Conservation (phyloP, 257 asterid species). For the Thymus mandschuricus region DNA sequence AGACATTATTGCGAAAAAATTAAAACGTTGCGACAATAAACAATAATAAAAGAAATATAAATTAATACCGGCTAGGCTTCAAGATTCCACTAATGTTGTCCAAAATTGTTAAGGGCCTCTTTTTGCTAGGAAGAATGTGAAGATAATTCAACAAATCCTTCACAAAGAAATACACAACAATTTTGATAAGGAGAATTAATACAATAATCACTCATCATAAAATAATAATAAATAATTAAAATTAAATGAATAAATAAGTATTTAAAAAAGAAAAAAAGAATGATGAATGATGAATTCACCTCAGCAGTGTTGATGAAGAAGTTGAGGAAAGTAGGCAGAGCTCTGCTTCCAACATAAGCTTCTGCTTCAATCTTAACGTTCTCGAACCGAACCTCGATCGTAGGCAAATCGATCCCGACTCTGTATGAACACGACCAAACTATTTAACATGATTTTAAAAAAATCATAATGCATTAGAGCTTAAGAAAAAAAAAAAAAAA, state of each 20-base stretch:
- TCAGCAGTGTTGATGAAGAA: constrained; percentile 54
- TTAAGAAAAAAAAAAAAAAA: not conserved
- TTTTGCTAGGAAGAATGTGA: constrained; percentile 49
- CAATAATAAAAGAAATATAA: not conserved
- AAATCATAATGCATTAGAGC: no score
- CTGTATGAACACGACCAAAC: constrained; percentile 20
- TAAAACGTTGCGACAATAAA: no score
- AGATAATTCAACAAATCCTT: constrained; percentile 55
- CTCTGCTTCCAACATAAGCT: constrained; percentile 47
- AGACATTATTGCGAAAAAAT: no score
- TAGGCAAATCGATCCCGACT: constrained; percentile 51
- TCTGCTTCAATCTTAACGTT: constrained; percentile 42
- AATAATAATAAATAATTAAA: no score
- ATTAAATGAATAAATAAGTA: no score
- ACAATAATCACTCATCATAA: no score
- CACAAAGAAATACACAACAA: not conserved
- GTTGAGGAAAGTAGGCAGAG: constrained; percentile 47
- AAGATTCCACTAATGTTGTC: constrained; percentile 63
- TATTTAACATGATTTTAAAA: not conserved
- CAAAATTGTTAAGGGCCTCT: constrained; percentile 58
- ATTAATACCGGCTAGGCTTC: constrained; percentile 64
- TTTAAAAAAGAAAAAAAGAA: no score
- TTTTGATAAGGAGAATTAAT: no score
- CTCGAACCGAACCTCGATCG: constrained; percentile 52
- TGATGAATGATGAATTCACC: constrained; percentile 35